Evolutionary conservation across 1,139 yeast genomes (phyloP).

Genomic region (Pneumocystis canis): DNA sequence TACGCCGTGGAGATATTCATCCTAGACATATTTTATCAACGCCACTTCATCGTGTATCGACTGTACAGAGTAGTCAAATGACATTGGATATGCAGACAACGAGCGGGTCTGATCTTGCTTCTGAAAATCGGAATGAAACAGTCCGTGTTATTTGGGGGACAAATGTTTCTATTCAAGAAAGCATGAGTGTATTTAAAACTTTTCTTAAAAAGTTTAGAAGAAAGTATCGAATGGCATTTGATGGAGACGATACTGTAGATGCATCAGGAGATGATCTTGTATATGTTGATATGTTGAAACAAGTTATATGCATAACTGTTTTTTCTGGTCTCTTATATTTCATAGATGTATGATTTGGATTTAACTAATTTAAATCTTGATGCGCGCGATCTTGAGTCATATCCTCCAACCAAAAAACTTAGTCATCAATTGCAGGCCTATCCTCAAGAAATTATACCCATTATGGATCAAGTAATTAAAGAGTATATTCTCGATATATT

Average conservation of each 20-base stretch:
- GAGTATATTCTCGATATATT: conserved; percentile 76
- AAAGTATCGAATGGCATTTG: conserved; percentile 53
- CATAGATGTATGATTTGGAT: conserved; percentile 60
- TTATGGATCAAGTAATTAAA: conserved; percentile 91
- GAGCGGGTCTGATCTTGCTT: conserved; percentile 13
- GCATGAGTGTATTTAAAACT: conserved; percentile 62
- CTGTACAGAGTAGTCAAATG: conserved; percentile 24
- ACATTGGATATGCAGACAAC: neutral
- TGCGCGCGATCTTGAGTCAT: conserved; percentile 62
- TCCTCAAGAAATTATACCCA: conserved; percentile 94
- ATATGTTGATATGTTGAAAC: neutral
- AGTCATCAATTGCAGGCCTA: conserved; percentile 76
- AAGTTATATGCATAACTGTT: neutral
- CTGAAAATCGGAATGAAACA: conserved; percentile 36
- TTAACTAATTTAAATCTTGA: conserved; percentile 74
- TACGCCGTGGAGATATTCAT: conserved; percentile 42
- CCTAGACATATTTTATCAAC: conserved; percentile 42
- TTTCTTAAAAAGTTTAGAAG: conserved; percentile 72
- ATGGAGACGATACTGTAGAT: conserved; percentile 26
- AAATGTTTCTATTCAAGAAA: conserved; percentile 80
- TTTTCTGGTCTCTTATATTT: neutral
- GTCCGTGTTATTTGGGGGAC: conserved; percentile 96
- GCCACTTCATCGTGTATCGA: conserved; percentile 31
- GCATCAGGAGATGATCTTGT: neutral
- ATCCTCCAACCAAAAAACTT: conserved; percentile 59